A percentile compares a stretch with the other conserved stretches of the same genome.
These are phyloP conservation scores for Anacardium occidentale DNA, from an alignment of 345 rosid species.

Conservation along the genomic window DNA sequence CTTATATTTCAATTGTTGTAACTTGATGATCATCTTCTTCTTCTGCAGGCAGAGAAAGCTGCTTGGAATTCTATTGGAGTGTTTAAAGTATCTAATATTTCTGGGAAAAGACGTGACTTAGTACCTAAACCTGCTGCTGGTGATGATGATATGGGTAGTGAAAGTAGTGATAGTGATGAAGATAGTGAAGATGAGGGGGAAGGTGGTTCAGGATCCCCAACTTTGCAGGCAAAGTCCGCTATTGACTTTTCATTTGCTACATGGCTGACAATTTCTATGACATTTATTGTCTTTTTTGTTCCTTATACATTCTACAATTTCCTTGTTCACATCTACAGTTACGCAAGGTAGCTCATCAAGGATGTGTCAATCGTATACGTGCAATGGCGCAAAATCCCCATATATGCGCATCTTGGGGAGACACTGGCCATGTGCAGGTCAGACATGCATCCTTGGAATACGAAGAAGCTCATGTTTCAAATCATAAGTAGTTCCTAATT, in stretches of 20 bases:
- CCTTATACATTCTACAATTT: slow-evolving; percentile 11
- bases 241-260: slow-evolving; percentile 10
- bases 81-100: slow-evolving; percentile 70
- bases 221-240: slow-evolving; percentile 57
- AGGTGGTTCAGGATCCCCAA: slow-evolving; percentile 59
- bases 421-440: slow-evolving; percentile 92
- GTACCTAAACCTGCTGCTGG: slow-evolving; percentile 55
- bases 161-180: slow-evolving; percentile 72
- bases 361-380: slow-evolving; percentile 87
- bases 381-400: slow-evolving; percentile 88
- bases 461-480: not conserved
- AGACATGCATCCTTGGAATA: slow-evolving; percentile 17
- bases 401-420: slow-evolving; percentile 93
- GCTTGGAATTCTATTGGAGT: slow-evolving; percentile 74
- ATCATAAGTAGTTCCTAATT: not conserved
- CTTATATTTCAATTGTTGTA: not conserved
- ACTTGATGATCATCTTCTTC: slow-evolving; percentile 3
- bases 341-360: slow-evolving; percentile 76
- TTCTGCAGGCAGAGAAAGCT: slow-evolving; percentile 79
- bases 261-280: not conserved
- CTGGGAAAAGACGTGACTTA: slow-evolving; percentile 79
- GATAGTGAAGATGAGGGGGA: slow-evolving; percentile 60
- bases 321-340: slow-evolving; percentile 42
- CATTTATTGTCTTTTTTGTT: not conserved
- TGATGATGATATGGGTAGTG: slow-evolving; percentile 56